Conservation (phyloP, 257 asterid species). For the Gentiana macrophylla region DNA sequence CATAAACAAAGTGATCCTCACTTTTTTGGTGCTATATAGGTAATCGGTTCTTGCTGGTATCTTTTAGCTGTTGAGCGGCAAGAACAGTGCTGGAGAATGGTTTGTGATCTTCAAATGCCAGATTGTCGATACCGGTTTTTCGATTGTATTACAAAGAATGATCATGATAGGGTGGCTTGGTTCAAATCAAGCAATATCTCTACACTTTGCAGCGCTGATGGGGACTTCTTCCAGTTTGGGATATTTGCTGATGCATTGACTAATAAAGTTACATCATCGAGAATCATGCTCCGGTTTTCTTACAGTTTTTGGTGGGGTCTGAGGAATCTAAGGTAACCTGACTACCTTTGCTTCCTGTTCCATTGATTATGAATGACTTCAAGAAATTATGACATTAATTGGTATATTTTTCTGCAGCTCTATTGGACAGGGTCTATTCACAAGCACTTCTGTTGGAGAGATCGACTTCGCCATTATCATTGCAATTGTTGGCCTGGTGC, state of each 20-base stretch:
- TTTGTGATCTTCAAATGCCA: slow-evolving; percentile 37
- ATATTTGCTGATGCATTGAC: slow-evolving; percentile 40
- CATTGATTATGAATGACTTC: no score
- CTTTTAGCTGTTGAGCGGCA: slow-evolving; percentile 52
- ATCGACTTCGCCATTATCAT: slow-evolving; percentile 46
- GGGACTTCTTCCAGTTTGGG: slow-evolving; percentile 35
- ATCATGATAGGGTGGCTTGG: slow-evolving; percentile 28
- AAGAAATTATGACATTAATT: background rate
- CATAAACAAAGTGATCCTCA: no score
- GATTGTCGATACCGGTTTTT: slow-evolving; percentile 40
- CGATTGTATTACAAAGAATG: slow-evolving; percentile 27
- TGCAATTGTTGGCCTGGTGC: slow-evolving; percentile 59
- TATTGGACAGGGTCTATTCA: slow-evolving; percentile 50
- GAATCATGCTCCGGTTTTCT: slow-evolving; percentile 30
- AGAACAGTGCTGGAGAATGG: slow-evolving; percentile 57
- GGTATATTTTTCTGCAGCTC: slow-evolving; percentile 36
- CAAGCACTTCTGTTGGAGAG: slow-evolving; percentile 49
- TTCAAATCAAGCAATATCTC: slow-evolving; percentile 45
- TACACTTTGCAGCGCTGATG: slow-evolving; percentile 24
- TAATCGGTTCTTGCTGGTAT: slow-evolving; percentile 68
- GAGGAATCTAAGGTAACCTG: slow-evolving; percentile 38
- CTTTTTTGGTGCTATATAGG: slow-evolving; percentile 18
- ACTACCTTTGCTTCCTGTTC: no score
- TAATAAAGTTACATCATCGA: slow-evolving; percentile 23
- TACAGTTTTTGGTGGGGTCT: slow-evolving; percentile 80